Base-by-base conservation (phyloP, 805 yeast species). In the Hagleromyces aurorensis region DNA sequence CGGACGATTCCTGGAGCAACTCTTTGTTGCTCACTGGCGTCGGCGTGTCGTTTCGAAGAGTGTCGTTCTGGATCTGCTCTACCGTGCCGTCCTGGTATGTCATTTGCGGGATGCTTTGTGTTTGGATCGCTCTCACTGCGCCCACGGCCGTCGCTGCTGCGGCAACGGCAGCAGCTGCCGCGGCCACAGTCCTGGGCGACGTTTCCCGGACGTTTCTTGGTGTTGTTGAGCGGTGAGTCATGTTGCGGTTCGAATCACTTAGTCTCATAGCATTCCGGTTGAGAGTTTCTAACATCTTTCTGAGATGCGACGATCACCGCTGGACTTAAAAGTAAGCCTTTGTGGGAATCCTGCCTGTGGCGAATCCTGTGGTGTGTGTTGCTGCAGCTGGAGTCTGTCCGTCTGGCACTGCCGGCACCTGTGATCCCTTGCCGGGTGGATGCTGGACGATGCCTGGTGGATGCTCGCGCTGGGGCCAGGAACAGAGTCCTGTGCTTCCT, bases 241-340 rank as follows among this genome's bases (percentile, higher is more conserved):
- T 29, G 13, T 32, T 29, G 20, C 29, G 23, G 14, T 19, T 29
- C 12, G 18, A 19, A 10, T 33, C 36, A n/a, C 23, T 19, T 25
- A 30, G 27, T 21, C 33, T 30, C 27, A 26, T 30, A 13, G 32
- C 22, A 17, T 35, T 23, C 17, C 33, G 36, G 22, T 33, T 37
- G 19, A 37, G 31, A 19, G 37, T 34, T 22, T 37, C 35, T 16
- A 37, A 21, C 41, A 37, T 37, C 13, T 28, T 27, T 18, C 20
- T 27, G 7, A 20, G 22, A 11, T 6, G 22, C n/a, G 12, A 20
- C 6, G 22, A n/a, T n/a, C n/a, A n/a, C n/a, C n/a, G n/a, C n/a
- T n/a, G n/a, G n/a, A n/a, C n/a, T n/a, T n/a, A n/a, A n/a, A n/a
- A n/a, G n/a, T n/a, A n/a, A n/a, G n/a, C n/a, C n/a, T n/a, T n/a